These are phyloP conservation scores for Lasiodiplodia citricola DNA, from an alignment of 2,329 filamentous ascomycete genomes.

Conservation along the genomic window DNA sequence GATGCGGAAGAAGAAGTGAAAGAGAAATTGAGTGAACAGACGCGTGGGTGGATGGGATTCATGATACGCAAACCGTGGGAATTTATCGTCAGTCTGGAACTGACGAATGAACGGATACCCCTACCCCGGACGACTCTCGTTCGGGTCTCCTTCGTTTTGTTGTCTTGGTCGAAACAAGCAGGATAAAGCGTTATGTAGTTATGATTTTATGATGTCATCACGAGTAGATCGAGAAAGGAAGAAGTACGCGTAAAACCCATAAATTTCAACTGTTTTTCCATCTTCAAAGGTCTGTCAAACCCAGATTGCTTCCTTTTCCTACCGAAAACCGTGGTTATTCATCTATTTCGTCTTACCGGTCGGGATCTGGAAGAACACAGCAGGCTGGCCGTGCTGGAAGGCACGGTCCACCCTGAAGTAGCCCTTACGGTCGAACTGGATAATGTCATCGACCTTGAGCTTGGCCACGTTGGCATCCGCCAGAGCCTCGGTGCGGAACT, in stretches of 20 bases:
- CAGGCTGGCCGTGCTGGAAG: constrained; percentile 62
- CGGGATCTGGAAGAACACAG: constrained; percentile 72
- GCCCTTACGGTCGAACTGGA: constrained; percentile 92
- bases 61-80: too few species aligned
- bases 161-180: background rate
- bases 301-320: background rate
- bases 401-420: constrained; percentile 84
- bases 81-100: too few species aligned
- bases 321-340: background rate
- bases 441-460: constrained; percentile 86
- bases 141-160: too few species aligned
- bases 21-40: too few species aligned
- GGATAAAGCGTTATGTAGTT: background rate
- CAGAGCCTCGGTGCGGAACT: constrained; percentile 73
- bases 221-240: background rate
- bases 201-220: background rate
- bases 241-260: background rate
- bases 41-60: too few species aligned
- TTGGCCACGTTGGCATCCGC: constrained; percentile 81
- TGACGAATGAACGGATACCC: too few species aligned
- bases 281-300: background rate
- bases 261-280: background rate
- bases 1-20: background rate
- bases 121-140: too few species aligned
- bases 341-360: constrained; percentile 59